Conservation (phyloP, 257 asterid genomes). For the Nicotiana benthamiana region DNA sequence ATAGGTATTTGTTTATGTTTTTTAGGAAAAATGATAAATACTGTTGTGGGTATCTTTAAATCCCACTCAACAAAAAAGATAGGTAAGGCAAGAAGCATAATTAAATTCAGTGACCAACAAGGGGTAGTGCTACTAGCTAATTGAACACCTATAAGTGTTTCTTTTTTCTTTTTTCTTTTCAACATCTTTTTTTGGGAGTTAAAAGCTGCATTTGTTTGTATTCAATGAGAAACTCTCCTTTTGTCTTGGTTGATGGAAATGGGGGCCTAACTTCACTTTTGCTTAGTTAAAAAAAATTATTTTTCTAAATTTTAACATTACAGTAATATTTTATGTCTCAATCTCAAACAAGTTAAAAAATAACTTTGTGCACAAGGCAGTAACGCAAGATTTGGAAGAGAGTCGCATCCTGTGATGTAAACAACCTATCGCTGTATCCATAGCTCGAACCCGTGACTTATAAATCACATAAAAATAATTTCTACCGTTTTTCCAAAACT, state of each 20-base stretch:
- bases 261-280: slow-evolving; percentile 19
- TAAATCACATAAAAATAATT: too few relatives aligned
- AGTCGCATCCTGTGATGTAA: too few relatives aligned
- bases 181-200: not conserved
- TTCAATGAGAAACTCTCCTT: slow-evolving; percentile 31
- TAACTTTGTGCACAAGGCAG: too few relatives aligned
- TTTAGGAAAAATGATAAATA: not conserved
- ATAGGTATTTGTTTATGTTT: not conserved
- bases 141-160: not conserved
- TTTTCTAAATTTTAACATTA: not conserved
- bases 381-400: too few relatives aligned
- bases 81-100: slow-evolving; percentile 12
- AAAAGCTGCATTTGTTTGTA: slow-evolving; percentile 30
- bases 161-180: not conserved
- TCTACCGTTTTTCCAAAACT: too few relatives aligned
- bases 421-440: accelerated
- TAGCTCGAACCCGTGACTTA: too few relatives aligned
- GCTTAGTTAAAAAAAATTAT: not conserved
- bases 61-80: not conserved
- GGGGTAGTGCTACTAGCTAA: not conserved
- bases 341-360: too few relatives aligned
- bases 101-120: slow-evolving; percentile 20
- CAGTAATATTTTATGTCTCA: too few relatives aligned
- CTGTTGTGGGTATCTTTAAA: slow-evolving; percentile 19
- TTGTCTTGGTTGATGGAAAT: slow-evolving; percentile 38